Evolutionary conservation across 768 basidiomycete genomes (phyloP).

Genomic region (Leccinum disarticulatum): DNA sequence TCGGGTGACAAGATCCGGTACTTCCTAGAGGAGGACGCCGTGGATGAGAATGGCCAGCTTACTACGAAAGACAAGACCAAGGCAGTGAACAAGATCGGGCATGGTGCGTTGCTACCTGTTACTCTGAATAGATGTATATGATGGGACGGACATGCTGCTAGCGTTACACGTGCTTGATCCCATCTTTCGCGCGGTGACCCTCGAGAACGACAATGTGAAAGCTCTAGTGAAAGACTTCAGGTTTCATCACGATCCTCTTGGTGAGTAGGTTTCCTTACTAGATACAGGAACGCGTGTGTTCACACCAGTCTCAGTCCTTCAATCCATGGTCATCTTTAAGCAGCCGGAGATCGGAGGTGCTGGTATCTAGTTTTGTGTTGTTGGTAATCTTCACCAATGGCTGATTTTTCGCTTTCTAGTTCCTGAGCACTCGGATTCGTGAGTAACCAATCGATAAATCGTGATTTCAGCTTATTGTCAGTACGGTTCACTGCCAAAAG

Average conservation of each 20-base stretch:
- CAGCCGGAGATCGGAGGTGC: slow-evolving; percentile 91
- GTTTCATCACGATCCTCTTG: slow-evolving; percentile 83
- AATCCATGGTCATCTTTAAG: slow-evolving; percentile 96
- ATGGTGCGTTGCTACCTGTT: slow-evolving; percentile 49
- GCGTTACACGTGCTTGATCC: slow-evolving; percentile 87
- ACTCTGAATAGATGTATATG: not conserved
- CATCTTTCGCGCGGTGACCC: slow-evolving; percentile 72
- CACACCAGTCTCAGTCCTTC: slow-evolving; percentile 55
- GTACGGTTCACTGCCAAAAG: slow-evolving; percentile 33
- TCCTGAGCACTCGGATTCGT: slow-evolving; percentile 93
- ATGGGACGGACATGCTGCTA: slow-evolving; percentile 28
- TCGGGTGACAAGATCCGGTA: slow-evolving; percentile 95
- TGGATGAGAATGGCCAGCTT: slow-evolving; percentile 69
- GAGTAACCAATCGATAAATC: slow-evolving; percentile 32
- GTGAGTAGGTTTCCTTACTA: slow-evolving; percentile 38
- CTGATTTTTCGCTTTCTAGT: slow-evolving; percentile 45
- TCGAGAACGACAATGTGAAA: slow-evolving; percentile 74
- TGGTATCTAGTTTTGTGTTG: slow-evolving; percentile 47
- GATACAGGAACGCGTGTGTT: not conserved
- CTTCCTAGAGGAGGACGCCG: slow-evolving; percentile 90
- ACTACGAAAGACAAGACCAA: slow-evolving; percentile 64
- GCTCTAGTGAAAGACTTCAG: slow-evolving; percentile 72
- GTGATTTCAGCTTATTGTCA: slow-evolving; percentile 60
- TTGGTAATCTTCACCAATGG: not conserved
- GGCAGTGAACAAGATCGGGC: slow-evolving; percentile 94